phyloP scores from a whole-genome alignment of 2,329 filamentous ascomycete species.

The Coniochaeta ligniaria region DNA sequence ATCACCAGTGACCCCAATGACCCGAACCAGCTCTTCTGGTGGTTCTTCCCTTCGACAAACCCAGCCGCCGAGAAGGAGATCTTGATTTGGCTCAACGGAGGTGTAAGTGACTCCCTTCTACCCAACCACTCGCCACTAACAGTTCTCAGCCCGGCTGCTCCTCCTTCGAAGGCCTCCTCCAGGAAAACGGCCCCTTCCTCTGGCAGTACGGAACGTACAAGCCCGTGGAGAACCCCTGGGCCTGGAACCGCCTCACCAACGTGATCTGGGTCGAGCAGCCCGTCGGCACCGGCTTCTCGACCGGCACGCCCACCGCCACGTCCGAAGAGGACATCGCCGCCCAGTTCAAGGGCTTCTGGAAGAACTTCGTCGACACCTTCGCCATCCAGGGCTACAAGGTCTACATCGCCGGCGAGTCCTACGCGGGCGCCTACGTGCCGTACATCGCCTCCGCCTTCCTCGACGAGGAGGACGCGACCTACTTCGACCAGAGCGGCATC shows the following conservation, averaged over 20 bases:
- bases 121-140: neutral
- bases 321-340: conserved; percentile 60
- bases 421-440: conserved; percentile 61
- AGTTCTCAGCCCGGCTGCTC: conserved; percentile 42
- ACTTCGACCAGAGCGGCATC: conserved; percentile 62
- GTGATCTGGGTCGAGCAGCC: conserved; percentile 71
- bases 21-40: conserved; percentile 50
- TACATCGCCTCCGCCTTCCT: conserved; percentile 71
- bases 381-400: conserved; percentile 60
- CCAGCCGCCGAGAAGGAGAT: conserved; percentile 46
- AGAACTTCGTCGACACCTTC: conserved; percentile 69
- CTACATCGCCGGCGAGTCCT: conserved; percentile 68
- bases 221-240: conserved; percentile 60
- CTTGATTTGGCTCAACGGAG: conserved; percentile 55
- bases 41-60: conserved; percentile 57
- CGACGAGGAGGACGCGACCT: conserved; percentile 53
- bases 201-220: conserved; percentile 65
- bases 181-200: conserved; percentile 69
- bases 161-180: conserved; percentile 61
- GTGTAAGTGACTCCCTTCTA: conserved; percentile 21
- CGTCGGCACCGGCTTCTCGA: conserved; percentile 60
- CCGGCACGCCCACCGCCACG: conserved; percentile 55
- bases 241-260: conserved; percentile 72
- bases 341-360: conserved; percentile 74
- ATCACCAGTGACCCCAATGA: conserved; percentile 41